Conservation (phyloP, 768 basidiomycete genomes). For the Boletus pseudopeckii region DNA sequence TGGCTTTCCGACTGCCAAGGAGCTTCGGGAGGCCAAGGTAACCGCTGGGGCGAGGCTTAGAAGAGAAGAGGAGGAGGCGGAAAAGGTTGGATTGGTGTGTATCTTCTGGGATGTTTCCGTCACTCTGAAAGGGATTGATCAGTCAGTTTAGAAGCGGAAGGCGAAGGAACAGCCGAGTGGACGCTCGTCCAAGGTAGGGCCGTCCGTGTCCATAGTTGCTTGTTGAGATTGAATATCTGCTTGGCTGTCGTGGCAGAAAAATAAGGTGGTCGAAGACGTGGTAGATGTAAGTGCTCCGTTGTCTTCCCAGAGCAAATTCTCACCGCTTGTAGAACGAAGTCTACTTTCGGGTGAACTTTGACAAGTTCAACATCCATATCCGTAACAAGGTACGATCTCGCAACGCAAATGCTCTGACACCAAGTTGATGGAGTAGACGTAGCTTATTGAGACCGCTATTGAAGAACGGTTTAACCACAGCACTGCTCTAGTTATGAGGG, state of each 20-base stretch:
- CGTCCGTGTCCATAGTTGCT: background rate
- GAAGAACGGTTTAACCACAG: conserved; percentile 77
- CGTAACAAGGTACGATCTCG: conserved; percentile 68
- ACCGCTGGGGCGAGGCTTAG: conserved; percentile 59
- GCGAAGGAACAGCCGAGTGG: conserved; percentile 42
- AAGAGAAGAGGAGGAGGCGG: conserved; percentile 70
- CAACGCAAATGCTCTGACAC: background rate
- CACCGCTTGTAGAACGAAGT: conserved; percentile 52
- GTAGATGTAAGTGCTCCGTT: conserved; percentile 59
- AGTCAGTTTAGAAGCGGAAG: conserved; percentile 56
- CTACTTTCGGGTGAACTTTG: conserved; percentile 85
- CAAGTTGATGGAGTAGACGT: conserved; percentile 13
- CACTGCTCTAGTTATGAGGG: conserved; percentile 68
- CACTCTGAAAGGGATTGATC: conserved; percentile 14
- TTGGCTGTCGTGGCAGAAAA: conserved; percentile 35
- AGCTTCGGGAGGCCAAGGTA: conserved; percentile 70
- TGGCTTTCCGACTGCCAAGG: conserved; percentile 79
- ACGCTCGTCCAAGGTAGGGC: conserved; percentile 52
- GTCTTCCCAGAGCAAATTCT: background rate
- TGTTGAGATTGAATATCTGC: conserved; percentile 23
- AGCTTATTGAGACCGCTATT: conserved; percentile 79
- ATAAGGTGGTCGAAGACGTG: conserved; percentile 43
- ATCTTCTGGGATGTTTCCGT: background rate
- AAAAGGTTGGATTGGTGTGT: conserved; percentile 70
- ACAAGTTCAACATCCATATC: conserved; percentile 81